Percentiles rank a stretch among this genome's conserved stretches.
Conservation (phyloP, 176 grass and related monocot genomes). For the Hordeum marinum region DNA sequence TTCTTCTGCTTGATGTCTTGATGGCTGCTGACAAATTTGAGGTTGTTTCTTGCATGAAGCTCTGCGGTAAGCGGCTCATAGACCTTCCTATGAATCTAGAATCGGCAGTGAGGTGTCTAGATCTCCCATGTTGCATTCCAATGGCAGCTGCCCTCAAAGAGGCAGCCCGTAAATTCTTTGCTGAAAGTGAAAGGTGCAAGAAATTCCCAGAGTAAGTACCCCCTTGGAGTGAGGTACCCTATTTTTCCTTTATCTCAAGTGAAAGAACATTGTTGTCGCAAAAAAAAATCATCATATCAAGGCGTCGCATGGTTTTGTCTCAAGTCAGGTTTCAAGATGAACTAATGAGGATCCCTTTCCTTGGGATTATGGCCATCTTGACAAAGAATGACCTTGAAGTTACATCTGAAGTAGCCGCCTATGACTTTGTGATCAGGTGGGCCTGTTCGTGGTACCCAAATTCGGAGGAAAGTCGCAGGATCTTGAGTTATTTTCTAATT, state of each 20-base stretch:
- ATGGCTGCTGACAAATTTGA: neutral
- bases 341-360: neutral
- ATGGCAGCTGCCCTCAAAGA: constrained; percentile 9
- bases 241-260: too few relatives aligned
- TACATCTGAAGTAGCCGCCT: constrained; percentile 62
- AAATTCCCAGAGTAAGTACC: constrained; percentile 43
- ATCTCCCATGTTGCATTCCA: constrained; percentile 72
- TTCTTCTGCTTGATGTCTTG: neutral
- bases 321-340: neutral
- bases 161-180: constrained; percentile 53
- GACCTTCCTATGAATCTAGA: constrained; percentile 18
- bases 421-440: constrained; percentile 77
- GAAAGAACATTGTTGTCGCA: neutral
- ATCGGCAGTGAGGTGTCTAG: constrained; percentile 71
- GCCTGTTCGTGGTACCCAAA: constrained; percentile 28
- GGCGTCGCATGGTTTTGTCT: neutral
- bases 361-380: constrained; percentile 27
- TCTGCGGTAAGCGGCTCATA: neutral
- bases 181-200: constrained; percentile 36
- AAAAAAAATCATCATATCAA: neutral
- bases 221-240: neutral
- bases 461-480: neutral
- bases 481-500: neutral
- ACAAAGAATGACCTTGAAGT: constrained; percentile 69
- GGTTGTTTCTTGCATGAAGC: neutral